Evolutionary conservation across 148 eudicot genomes (phyloP), one percentile per base, ranked within the genome.

Genomic region (Drosera capensis): DNA sequence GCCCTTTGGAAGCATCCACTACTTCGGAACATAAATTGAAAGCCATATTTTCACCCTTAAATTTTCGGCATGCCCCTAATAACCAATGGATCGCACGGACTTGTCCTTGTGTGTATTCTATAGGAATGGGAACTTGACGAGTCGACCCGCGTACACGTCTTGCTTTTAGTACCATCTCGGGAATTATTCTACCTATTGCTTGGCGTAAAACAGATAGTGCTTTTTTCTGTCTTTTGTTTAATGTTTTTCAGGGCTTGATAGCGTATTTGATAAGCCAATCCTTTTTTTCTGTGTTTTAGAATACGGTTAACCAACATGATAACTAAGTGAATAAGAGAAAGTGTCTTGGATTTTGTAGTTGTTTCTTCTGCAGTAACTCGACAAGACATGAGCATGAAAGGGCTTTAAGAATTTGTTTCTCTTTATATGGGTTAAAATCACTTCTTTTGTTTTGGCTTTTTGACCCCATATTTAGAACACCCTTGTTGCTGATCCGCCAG

Each of bases 301-400:
- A 22, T 46, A 46, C n/a, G 31, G 49, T 46, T 46, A 46, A 46
- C 49, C 52, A 48, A 48, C 52, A 48, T 28, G 40, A 18, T 48
- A 5, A 20, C 29, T 35, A 50, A 48, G 26, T 18, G 51, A 48
- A 26, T 48, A 48, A 2, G 38, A 48, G 26, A 48, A 48, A 48
- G 26, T 48, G 40, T 20, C 26, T 48, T 20, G 4, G 3, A 48
- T 48, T 48, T 15, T 48, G 28, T 13, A 1, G 1, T 24, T 29
- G 26, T 48, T 48, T 48, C 51, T 48, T 48, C 38, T 48, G 1
- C 29, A 22, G 30, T 45, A 45, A 28, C 49, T 45, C 0, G 17
- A 45, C 49, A 12, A 5, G 35, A 29, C 12, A 29, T 45, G 54
- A 50, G 38, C 18, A 17, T 35, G 20, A 50, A 50, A 50, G 43